Evolutionary conservation across 2,329 filamentous ascomycete species (phyloP).

Genomic region (Nemania sp.): DNA sequence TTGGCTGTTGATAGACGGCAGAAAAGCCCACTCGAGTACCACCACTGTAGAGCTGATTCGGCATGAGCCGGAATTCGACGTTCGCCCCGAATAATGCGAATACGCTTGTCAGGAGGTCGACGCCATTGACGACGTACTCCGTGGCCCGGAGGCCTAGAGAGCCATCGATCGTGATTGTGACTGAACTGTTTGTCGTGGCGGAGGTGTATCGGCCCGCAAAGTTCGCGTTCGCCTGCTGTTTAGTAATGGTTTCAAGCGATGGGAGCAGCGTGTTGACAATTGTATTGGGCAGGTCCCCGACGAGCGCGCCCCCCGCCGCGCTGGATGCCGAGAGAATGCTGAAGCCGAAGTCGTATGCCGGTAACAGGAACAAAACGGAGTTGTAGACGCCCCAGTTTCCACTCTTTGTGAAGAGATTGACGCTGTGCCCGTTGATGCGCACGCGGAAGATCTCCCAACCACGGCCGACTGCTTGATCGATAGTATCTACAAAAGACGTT

Average conservation of each 20-base stretch:
- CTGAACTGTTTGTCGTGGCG: conserved; percentile 16
- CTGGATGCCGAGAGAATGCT: conserved; percentile 28
- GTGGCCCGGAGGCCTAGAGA: conserved; percentile 18
- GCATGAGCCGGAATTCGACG: conserved; percentile 26
- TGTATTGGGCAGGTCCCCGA: conserved; percentile 5
- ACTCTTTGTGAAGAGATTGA: conserved; percentile 29
- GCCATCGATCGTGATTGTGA: conserved; percentile 22
- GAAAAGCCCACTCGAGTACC: conserved; percentile 15
- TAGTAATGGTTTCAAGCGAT: conserved; percentile 20
- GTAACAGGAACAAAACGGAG: conserved; percentile 24
- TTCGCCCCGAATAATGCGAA: conserved; percentile 26
- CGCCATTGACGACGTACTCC: conserved; percentile 22
- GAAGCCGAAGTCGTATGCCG: conserved; percentile 30
- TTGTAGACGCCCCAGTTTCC: conserved; percentile 33
- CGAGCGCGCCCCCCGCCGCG: conserved; percentile 9
- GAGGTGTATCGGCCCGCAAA: conserved; percentile 27
- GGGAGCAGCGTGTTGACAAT: conserved; percentile 28
- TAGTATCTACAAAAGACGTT: conserved; percentile 26
- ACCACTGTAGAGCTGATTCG: conserved; percentile 25
- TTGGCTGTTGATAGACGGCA: conserved; percentile 25
- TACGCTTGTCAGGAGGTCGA: conserved; percentile 27
- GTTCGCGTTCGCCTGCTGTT: conserved; percentile 20
- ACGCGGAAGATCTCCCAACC: conserved; percentile 32
- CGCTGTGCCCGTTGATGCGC: conserved; percentile 23
- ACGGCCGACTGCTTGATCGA: conserved; percentile 25